phyloP scores from a whole-genome alignment of 2,329 filamentous ascomycete genomes.

The Keithomyces neogunnii region DNA sequence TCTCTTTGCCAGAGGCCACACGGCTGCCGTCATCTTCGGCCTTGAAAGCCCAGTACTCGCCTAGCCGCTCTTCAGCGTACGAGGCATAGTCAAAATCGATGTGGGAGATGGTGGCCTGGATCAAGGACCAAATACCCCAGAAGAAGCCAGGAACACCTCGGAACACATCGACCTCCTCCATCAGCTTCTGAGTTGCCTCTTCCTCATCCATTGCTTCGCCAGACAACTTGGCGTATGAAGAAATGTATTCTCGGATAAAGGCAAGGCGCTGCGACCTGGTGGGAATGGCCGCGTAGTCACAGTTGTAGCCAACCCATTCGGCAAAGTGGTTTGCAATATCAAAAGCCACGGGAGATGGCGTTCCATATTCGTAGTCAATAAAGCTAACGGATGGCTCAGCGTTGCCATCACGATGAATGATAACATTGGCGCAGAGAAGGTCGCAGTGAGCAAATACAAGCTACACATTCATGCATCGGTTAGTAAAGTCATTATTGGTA shows the following conservation, averaged over 20 bases:
- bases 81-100: slow-evolving; percentile 96
- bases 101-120: slow-evolving; percentile 86
- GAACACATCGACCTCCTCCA: slow-evolving; percentile 76
- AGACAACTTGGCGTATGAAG: slow-evolving; percentile 55
- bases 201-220: slow-evolving; percentile 40
- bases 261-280: slow-evolving; percentile 66
- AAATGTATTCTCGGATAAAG: slow-evolving; percentile 79
- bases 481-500: slow-evolving; percentile 7
- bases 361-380: slow-evolving; percentile 98
- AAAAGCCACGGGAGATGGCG: slow-evolving; percentile 87
- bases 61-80: slow-evolving; percentile 78
- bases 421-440: slow-evolving; percentile 91
- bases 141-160: slow-evolving; percentile 83
- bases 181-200: slow-evolving; percentile 59
- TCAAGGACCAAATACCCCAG: slow-evolving; percentile 92
- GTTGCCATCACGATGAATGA: slow-evolving; percentile 50
- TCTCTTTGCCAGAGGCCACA: slow-evolving; percentile 40
- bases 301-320: slow-evolving; percentile 96
- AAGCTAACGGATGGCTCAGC: slow-evolving; percentile 50
- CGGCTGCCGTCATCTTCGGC: slow-evolving; percentile 60
- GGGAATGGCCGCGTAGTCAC: slow-evolving; percentile 78
- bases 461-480: slow-evolving; percentile 27
- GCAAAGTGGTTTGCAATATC: slow-evolving; percentile 97
- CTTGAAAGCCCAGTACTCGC: slow-evolving; percentile 92
- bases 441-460: slow-evolving; percentile 95